A percentile compares a stretch with the other conserved stretches of the same genome.
phyloP scores from a whole-genome alignment of 331 rosid genomes.

The Telfairia occidentalis region DNA sequence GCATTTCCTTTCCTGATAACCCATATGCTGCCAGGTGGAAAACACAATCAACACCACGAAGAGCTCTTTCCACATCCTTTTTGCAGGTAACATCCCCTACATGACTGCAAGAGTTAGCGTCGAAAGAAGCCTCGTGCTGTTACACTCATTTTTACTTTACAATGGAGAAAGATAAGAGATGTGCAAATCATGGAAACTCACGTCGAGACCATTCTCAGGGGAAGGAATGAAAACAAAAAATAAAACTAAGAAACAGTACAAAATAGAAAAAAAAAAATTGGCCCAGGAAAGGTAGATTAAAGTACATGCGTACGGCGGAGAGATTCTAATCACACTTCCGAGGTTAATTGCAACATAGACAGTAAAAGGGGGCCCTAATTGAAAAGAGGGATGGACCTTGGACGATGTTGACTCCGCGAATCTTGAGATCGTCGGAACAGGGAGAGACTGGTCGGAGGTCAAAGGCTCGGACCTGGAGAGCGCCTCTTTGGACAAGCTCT shows the following conservation, averaged over 20 bases:
- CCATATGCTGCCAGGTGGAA: conserved; percentile 87
- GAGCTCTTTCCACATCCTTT: conserved; percentile 55
- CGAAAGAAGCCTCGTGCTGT: neutral
- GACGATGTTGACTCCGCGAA: conserved; percentile 44
- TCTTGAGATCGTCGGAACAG: conserved; percentile 33
- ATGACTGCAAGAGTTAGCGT: conserved; percentile 1
- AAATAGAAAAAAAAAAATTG: too few relatives aligned
- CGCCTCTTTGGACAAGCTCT: conserved; percentile 76
- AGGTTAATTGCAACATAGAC: neutral
- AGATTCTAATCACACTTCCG: neutral
- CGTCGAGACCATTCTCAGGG: neutral
- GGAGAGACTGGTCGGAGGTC: conserved; percentile 61
- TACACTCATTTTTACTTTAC: neutral
- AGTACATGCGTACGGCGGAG: neutral
- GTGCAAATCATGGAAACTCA: neutral
- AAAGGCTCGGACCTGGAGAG: conserved; percentile 54
- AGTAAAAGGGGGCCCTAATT: neutral
- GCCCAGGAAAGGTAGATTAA: neutral
- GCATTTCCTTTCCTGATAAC: conserved; percentile 90
- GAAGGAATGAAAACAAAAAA: neutral
- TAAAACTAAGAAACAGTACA: neutral
- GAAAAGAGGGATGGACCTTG: conserved; percentile 38
- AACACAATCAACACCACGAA: conserved; percentile 63
- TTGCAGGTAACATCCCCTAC: conserved; percentile 52
- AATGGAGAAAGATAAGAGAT: neutral